Base-by-base conservation (phyloP, 257 asterid species). In the Salvia hispanica region DNA sequence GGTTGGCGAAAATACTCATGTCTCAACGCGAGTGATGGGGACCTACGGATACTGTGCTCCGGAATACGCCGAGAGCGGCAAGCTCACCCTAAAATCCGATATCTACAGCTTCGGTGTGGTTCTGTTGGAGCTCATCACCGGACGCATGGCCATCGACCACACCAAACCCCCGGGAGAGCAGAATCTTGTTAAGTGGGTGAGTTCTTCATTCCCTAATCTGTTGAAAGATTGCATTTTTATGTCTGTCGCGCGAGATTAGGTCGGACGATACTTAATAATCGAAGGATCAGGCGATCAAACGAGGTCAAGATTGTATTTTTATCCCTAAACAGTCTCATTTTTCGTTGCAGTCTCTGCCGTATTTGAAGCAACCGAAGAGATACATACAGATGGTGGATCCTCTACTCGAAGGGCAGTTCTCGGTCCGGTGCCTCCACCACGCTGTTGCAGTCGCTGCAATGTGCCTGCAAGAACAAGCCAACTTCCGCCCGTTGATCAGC, bases 1-100 rank as follows among this genome's bases (percentile, higher is more conserved):
- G 0, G 92, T 91, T 21, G 98, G 98, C 0, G 98, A 89, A 68
- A 87, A 89, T 18, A 85, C 95, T 42, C 98, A 91, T 25, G 98
- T 91, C 55, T 89, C 96, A n/a, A 91, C 98, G 0, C 85, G 96
- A 18, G 96, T 91, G 25, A 89, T 91, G 98, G 98, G 98, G 25
- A 91, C 98, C 43, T 86, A 85, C 9, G 98, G 98, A 34, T 91
- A 88, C 54, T 91, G 97, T 63, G 96, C 96, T 16, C 98, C 98
- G 0, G 98, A 91, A 67, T 91, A 91, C 31, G 95, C 95, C 18
- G 81, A 84, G 90, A 91, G 89, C 2, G 98, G 98, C 21, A 91
- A 84, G 73, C 53, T 91, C 68, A 91, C 96, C 52, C 77, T 91
- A n/a, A 88, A 89, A 74, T 91, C 98, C 0, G 98, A 91, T 34